A percentile compares a stretch with the other conserved stretches of the same genome.
Conservation (phyloP, 306 rosid genomes). For the Vicia faba region DNA sequence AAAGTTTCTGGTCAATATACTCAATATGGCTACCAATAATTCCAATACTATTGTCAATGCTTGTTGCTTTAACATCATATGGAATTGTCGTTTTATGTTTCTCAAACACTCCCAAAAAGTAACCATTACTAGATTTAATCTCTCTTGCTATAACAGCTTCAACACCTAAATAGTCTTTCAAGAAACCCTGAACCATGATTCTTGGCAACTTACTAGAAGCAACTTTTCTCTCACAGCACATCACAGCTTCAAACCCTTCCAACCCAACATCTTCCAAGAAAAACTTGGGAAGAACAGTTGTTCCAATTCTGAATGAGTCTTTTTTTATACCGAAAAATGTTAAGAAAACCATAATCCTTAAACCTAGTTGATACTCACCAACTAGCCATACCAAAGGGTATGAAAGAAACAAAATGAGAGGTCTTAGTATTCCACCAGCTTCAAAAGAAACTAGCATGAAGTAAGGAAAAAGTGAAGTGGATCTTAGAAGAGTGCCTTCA, state of each 20-base stretch:
- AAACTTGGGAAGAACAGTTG: conserved; percentile 67
- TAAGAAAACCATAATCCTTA: conserved; percentile 62
- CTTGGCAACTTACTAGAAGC: conserved; percentile 60
- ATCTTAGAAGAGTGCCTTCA: conserved; percentile 53
- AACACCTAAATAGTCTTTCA: conserved; percentile 60
- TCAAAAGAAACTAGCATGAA: conserved; percentile 82
- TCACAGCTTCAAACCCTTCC: conserved; percentile 62
- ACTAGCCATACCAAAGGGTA: conserved; percentile 59
- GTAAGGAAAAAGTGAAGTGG: conserved; percentile 62
- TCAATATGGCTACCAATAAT: conserved; percentile 39
- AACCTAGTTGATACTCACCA: conserved; percentile 53
- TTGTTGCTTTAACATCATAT: background rate
- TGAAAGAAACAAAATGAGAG: conserved; percentile 50
- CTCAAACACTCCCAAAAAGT: conserved; percentile 64
- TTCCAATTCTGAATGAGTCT: conserved; percentile 51
- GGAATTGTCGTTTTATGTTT: conserved; percentile 16
- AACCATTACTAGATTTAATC: conserved; percentile 50
- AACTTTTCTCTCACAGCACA: conserved; percentile 50
- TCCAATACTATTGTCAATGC: conserved; percentile 31
- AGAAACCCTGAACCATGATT: conserved; percentile 66
- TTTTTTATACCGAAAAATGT: conserved; percentile 57
- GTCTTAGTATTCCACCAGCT: conserved; percentile 63
- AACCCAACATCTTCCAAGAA: conserved; percentile 59
- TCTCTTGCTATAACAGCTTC: conserved; percentile 64
- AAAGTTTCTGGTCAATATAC: conserved; percentile 42